Evolutionary conservation across 306 rosid genomes (phyloP).

Genomic region (Prunus campanulata): DNA sequence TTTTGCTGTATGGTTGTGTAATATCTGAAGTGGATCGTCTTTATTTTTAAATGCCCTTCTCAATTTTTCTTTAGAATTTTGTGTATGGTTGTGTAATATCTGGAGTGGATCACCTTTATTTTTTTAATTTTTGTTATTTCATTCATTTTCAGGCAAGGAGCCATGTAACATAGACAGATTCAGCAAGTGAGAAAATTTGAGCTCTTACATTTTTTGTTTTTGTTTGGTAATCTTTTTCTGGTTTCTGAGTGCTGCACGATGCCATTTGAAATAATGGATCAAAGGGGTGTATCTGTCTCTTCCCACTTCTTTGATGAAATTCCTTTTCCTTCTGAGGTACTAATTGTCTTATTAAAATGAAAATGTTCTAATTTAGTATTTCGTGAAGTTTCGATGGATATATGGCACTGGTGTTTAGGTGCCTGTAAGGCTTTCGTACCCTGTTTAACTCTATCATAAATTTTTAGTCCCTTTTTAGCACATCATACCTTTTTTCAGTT

Average conservation of each 20-base stretch:
- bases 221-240: constrained; percentile 21
- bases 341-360: constrained; percentile 1
- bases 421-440: neutral
- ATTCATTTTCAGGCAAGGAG: constrained; percentile 35
- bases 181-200: constrained; percentile 27
- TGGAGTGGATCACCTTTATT: neutral
- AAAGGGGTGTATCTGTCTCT: constrained; percentile 58
- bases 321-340: constrained; percentile 60
- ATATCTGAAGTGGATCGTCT: neutral
- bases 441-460: neutral
- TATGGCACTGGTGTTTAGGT: neutral
- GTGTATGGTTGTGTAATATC: neutral
- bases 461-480: constrained; percentile 2
- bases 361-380: neutral
- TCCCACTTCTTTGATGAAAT: constrained; percentile 60
- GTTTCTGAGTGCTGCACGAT: constrained; percentile 45
- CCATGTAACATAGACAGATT: constrained; percentile 22
- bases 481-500: constrained; percentile 10
- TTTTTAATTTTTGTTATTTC: neutral
- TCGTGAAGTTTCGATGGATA: neutral
- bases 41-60: neutral
- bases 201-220: constrained; percentile 13
- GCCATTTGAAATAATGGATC: constrained; percentile 74
- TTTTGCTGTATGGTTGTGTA: neutral
- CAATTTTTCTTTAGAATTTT: neutral